Conservation (phyloP, 2,329 filamentous ascomycete genomes). For the Metarhizium rileyi region DNA sequence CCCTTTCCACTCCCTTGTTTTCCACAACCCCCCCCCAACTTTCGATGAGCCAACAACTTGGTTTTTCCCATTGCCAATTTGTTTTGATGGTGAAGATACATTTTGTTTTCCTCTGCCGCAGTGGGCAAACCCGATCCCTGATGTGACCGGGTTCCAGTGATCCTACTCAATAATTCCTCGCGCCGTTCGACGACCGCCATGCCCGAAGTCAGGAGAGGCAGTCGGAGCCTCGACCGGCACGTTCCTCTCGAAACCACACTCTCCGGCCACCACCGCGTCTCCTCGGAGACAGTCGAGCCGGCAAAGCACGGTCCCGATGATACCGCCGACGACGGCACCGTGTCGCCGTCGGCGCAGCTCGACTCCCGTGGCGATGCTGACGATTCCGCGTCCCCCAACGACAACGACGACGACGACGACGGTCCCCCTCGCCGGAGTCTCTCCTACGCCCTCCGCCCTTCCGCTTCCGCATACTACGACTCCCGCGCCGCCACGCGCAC, state of each 20-base stretch:
- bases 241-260: background rate
- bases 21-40: too few species aligned
- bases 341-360: too few species aligned
- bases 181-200: conserved; percentile 11
- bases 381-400: background rate
- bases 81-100: too few species aligned
- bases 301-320: background rate
- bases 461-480: conserved; percentile 30
- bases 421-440: conserved; percentile 20
- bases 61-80: too few species aligned
- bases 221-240: conserved; percentile 13
- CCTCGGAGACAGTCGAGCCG: background rate
- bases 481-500: conserved; percentile 25
- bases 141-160: too few species aligned
- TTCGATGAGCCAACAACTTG: too few species aligned
- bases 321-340: background rate
- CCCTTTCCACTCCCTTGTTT: too few species aligned
- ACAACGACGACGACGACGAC: background rate
- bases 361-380: too few species aligned
- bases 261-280: background rate
- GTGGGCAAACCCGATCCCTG: background rate
- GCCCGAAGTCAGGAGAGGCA: conserved; percentile 21
- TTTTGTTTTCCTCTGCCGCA: too few species aligned
- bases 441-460: conserved; percentile 23
- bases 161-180: too few species aligned